Evolutionary conservation across 805 yeast species (phyloP).

Genomic region (Saccharomycopsis babjevae): DNA sequence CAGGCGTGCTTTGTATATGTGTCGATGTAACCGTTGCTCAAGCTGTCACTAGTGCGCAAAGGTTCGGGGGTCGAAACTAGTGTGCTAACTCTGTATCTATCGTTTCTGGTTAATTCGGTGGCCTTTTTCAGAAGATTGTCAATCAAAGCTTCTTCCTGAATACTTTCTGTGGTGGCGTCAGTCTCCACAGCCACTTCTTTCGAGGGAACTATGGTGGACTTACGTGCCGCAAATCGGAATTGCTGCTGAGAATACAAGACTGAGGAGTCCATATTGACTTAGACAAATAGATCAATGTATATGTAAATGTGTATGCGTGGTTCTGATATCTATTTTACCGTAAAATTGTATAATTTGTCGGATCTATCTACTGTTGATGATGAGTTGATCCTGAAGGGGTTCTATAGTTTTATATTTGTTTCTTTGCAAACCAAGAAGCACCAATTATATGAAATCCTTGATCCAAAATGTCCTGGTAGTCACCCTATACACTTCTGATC

Average conservation of each 20-base stretch:
- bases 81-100: constrained; percentile 45
- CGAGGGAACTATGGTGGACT: not conserved
- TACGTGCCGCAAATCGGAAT: constrained; percentile 4
- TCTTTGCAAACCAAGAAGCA: no score
- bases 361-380: no score
- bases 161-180: not conserved
- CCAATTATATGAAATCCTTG: no score
- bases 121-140: constrained; percentile 12
- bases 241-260: not conserved
- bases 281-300: not conserved
- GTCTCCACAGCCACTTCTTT: not conserved
- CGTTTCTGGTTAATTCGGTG: constrained; percentile 46
- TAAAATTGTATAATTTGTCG: no score
- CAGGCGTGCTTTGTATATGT: constrained; percentile 39
- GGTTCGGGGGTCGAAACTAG: constrained; percentile 44
- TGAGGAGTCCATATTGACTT: not conserved
- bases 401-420: no score
- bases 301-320: no score
- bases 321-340: no score
- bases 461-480: no score
- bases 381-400: no score
- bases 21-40: constrained; percentile 31
- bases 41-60: constrained; percentile 15
- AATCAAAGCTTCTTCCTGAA: not conserved
- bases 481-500: no score